Base-by-base conservation (phyloP, 106 monocot species). In the Hemerocallis citrina region DNA sequence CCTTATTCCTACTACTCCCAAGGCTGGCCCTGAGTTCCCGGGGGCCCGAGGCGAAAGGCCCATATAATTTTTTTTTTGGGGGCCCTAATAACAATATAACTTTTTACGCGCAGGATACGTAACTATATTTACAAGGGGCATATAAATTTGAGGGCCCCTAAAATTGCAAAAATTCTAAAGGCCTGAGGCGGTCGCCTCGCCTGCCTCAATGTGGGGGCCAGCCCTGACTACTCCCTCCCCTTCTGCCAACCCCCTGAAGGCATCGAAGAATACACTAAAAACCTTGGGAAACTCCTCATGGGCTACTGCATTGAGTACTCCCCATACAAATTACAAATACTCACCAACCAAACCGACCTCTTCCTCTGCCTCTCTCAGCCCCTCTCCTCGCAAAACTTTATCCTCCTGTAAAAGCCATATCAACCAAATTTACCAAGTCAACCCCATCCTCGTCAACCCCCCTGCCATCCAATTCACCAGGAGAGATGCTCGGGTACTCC, bases 291-390 rank as follows among this genome's bases (percentile, higher is more conserved):
- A 67, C 66, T 80, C 44, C 71, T 80, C 36, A 71, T 80, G 67
- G 80, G 80, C 43, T 75, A 80, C 35, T 67, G 80, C 29, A 75
- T 80, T 42, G 66, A 66, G 66, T 78, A 72, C 52, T 89, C 89
- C 5, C 89, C 84, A 13, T 84, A 89, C 64, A 65, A 42, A 16
- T 84, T 89, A 69, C 67, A 64, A 34, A 78, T 83, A 72, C 61
- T 77, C 66, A 60, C 61, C 59, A 82, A 92, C 62, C 77, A 83
- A 39, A 74, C 76, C 31, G 84, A 80, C 44, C 7, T 92, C 62
- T 35, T 80, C 51, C 65, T 86, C 51, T 92, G 85, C 66, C 55
- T 27, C 22, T 72, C 74, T 0, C 42, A 33, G 1, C 77, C 85
- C 11, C 52, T 91, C 10, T 68, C 68, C 14, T 21, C 63, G 3